Percentiles rank a stretch among this genome's conserved stretches.
Evolutionary conservation across 176 grass and related monocot genomes (phyloP).

Genomic region (Avena atlantica): DNA sequence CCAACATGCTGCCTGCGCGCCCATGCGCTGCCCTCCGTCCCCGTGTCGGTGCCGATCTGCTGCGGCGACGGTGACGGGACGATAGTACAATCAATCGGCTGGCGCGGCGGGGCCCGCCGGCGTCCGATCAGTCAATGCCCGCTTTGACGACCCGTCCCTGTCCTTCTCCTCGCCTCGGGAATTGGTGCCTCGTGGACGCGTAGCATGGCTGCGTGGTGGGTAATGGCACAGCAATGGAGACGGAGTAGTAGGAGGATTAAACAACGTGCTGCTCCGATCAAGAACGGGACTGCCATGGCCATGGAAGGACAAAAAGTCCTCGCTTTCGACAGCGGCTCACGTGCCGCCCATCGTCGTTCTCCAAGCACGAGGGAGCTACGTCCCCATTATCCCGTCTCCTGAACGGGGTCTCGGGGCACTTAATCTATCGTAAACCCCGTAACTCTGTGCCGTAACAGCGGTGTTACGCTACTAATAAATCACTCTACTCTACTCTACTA

Average conservation of each 20-base stretch:
- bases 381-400: not conserved
- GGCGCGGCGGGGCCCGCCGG: not conserved
- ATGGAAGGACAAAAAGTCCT: slow-evolving; percentile 29
- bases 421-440: slow-evolving; percentile 36
- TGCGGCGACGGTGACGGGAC: not conserved
- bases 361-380: not conserved
- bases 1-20: not conserved
- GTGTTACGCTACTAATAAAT: not conserved
- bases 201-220: not conserved
- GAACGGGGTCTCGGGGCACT: not conserved
- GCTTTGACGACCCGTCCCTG: slow-evolving; percentile 42
- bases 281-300: not conserved
- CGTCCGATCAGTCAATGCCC: slow-evolving; percentile 37
- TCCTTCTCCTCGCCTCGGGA: slow-evolving; percentile 20
- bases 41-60: not conserved
- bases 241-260: not conserved
- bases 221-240: not conserved
- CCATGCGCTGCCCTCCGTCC: not conserved
- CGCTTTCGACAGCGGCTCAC: not conserved
- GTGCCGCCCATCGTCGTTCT: slow-evolving; percentile 2
- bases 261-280: slow-evolving; percentile 34
- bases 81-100: not conserved
- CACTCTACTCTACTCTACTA: not conserved
- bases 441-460: not conserved
- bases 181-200: not conserved